A percentile compares a stretch with the other conserved stretches of the same genome.
Evolutionary conservation across 768 basidiomycete species (phyloP).

Genomic region (Candolleomyces efflorescens): DNA sequence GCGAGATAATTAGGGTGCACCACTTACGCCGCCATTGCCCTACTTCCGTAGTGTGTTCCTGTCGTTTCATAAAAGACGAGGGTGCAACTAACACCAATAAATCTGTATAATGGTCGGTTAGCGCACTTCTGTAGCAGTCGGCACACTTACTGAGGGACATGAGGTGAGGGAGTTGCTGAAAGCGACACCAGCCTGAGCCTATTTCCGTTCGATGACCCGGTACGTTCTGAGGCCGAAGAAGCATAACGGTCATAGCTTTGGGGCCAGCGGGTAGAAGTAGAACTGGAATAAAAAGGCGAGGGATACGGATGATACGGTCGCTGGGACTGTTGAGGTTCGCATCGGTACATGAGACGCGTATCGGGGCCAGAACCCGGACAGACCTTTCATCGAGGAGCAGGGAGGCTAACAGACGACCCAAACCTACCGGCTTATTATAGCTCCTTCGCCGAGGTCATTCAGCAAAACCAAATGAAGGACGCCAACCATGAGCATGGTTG

Average conservation of each 20-base stretch:
- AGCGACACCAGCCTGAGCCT: background rate
- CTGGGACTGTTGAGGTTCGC: constrained; percentile 4
- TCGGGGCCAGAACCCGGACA: background rate
- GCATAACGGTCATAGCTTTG: background rate
- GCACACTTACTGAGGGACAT: background rate
- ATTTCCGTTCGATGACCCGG: background rate
- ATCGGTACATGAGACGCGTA: constrained; percentile 8
- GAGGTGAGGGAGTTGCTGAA: background rate
- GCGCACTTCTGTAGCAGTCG: background rate
- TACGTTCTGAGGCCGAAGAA: background rate
- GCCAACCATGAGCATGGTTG: background rate
- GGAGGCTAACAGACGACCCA: constrained; percentile 2
- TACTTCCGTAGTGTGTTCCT: constrained; percentile 19
- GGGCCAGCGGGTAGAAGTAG: background rate
- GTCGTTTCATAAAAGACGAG: constrained; percentile 38
- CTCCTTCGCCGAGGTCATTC: background rate
- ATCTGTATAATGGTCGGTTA: constrained; percentile 24
- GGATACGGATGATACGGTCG: background rate
- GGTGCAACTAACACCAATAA: constrained; percentile 43
- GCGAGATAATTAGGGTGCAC: background rate
- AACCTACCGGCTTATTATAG: background rate
- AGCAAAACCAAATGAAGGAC: background rate
- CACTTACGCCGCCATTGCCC: constrained; percentile 53
- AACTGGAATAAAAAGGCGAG: background rate
- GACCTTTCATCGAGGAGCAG: constrained; percentile 6